Conservation (phyloP, 1,139 yeast species). For the Yamadazyma friedrichii region DNA sequence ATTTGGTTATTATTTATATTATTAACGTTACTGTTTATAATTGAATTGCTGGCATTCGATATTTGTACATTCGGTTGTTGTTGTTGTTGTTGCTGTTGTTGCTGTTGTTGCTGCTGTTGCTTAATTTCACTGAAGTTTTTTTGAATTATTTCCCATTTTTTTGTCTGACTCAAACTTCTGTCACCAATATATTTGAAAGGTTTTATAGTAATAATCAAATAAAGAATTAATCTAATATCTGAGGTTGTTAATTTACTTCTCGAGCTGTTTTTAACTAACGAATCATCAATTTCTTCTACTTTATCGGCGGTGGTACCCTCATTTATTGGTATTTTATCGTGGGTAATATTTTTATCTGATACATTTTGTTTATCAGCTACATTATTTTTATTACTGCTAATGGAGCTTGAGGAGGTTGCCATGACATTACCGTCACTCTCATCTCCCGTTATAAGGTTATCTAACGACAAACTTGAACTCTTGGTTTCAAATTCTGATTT, state of each 20-base stretch:
- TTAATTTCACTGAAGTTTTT: conserved; percentile 23
- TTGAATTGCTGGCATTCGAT: too few relatives aligned
- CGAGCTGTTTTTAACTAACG: conserved; percentile 7
- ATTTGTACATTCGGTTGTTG: too few relatives aligned
- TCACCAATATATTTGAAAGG: conserved; percentile 42
- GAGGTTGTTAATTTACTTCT: conserved; percentile 28
- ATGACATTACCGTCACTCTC: too few relatives aligned
- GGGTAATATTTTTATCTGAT: neutral
- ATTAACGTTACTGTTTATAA: neutral
- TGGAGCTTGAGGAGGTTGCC: too few relatives aligned
- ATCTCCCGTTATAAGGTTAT: too few relatives aligned
- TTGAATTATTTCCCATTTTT: conserved; percentile 38
- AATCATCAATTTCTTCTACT: conserved; percentile 4
- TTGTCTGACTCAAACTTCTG: conserved; percentile 30
- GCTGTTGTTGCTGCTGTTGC: conserved; percentile 4
- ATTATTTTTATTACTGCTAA: too few relatives aligned
- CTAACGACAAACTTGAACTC: too few relatives aligned
- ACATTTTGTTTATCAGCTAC: neutral
- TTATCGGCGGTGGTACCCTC: neutral
- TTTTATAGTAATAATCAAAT: conserved; percentile 29
- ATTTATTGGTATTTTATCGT: neutral
- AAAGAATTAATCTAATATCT: conserved; percentile 32
- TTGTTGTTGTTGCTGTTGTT: too few relatives aligned
- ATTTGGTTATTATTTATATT: conserved; percentile 6
- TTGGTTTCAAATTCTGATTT: too few relatives aligned